Evolutionary conservation across 345 rosid genomes (phyloP).

Genomic region (Eucalyptus tenuipes): DNA sequence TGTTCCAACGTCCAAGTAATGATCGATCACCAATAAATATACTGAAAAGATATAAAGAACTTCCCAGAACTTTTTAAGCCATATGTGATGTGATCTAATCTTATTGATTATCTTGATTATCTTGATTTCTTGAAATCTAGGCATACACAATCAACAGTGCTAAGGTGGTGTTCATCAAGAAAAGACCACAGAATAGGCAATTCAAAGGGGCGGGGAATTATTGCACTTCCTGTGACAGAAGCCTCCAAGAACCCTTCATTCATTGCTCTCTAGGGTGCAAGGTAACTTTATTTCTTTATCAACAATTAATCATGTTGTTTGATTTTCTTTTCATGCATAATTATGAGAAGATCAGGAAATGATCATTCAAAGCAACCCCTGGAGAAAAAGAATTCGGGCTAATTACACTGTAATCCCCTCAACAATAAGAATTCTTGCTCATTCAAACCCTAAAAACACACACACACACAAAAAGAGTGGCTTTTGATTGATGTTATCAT

Average conservation of each 20-base stretch:
- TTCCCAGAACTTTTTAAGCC: neutral
- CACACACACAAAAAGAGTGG: neutral
- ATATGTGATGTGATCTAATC: neutral
- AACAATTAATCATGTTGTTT: neutral
- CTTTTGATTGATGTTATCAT: neutral
- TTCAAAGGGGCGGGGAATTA: slow-evolving; percentile 86
- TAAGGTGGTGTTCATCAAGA: slow-evolving; percentile 93
- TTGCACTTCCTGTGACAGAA: slow-evolving; percentile 90
- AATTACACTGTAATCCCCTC: neutral
- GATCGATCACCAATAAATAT: neutral
- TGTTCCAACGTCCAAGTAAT: slow-evolving; percentile 89
- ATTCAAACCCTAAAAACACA: neutral
- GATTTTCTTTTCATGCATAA: neutral
- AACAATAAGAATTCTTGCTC: neutral
- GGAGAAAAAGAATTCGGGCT: neutral
- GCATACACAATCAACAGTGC: slow-evolving; percentile 89
- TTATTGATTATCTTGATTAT: neutral
- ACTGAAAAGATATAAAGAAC: neutral
- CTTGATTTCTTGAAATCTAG: slow-evolving; percentile 9
- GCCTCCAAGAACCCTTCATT: slow-evolving; percentile 85
- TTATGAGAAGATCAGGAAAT: neutral
- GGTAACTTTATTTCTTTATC: slow-evolving; percentile 20
- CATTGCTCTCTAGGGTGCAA: slow-evolving; percentile 96
- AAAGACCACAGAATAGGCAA: slow-evolving; percentile 91
- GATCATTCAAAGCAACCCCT: neutral